Base-by-base conservation (phyloP, 768 basidiomycete species). In the Lanmaoa rubissima region DNA sequence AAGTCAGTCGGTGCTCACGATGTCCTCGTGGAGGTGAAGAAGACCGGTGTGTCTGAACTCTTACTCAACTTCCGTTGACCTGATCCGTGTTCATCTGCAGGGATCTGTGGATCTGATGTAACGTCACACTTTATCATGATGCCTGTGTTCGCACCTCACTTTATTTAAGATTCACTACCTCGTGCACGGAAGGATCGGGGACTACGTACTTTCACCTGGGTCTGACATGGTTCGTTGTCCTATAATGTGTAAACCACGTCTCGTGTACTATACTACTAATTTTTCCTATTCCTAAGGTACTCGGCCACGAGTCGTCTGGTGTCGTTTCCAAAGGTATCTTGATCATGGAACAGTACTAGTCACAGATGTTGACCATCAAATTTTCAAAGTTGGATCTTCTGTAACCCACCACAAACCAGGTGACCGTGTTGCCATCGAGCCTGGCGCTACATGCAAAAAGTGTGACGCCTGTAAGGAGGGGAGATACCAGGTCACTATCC, bases 231-330 rank as follows among this genome's bases (percentile, higher is more conserved):
- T 88, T 64, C 26, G 66, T 55, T 10, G 41, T 51, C 21, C 57
- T 53, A 14, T 56, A 57, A 13, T 38, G 35, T 47, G 46, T 17
- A 45, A 11, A 56, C 44, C 6, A 41, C 5, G 19, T 24, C 41
- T 54, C 10, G 6, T 21, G 12, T 44, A 19, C 21, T 24, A 24
- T 24, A 1, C 21, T 24, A 24, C 46, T 51, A 35, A 48, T 40
- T 43, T 55, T 24, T 34, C 16, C 45, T 44, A 46, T 28, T 8
- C 13, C 21, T n/a, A 71, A 91, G 93, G 89, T 94, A 48, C 85
- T 98, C 43, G 96, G 96, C 19, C 96, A 98, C 67, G 96, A 98
- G 75, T 93, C 92, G 2, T 79, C 92, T 28, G 94, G 93, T 12
- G 74, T 93, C 47, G 74, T 97, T 48, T 76, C 75, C 53, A 87